Evolutionary conservation across 805 yeast species (phyloP).

Genomic region (Metschnikowia drakensbergensis): DNA sequence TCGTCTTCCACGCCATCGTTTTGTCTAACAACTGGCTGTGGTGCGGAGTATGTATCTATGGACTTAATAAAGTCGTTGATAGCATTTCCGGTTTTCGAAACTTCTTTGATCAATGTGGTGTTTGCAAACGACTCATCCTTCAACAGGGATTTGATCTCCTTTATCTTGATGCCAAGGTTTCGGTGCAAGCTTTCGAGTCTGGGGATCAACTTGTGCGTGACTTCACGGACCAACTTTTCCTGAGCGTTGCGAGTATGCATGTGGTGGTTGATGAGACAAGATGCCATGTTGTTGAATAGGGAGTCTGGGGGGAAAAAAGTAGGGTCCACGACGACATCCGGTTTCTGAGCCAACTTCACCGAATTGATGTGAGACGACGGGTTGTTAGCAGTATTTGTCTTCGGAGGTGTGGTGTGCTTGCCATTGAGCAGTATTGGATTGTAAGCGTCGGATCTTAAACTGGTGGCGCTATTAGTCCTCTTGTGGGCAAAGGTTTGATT

Average conservation of each 20-base stretch:
- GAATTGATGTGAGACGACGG: constrained; percentile 9
- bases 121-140: constrained; percentile 42
- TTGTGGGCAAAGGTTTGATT: constrained; percentile 20
- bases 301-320: constrained; percentile 25
- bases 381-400: not conserved
- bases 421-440: not conserved
- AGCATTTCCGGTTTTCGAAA: constrained; percentile 58
- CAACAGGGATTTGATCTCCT: constrained; percentile 38
- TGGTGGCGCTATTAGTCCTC: constrained; percentile 14
- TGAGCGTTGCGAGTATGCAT: constrained; percentile 24
- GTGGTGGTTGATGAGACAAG: constrained; percentile 35
- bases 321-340: constrained; percentile 22
- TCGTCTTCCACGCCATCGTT: constrained; percentile 21
- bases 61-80: constrained; percentile 34
- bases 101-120: constrained; percentile 33
- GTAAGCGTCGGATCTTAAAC: constrained; percentile 9
- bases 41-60: constrained; percentile 30
- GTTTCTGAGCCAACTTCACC: constrained; percentile 17
- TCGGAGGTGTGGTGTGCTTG: constrained; percentile 5
- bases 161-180: constrained; percentile 36
- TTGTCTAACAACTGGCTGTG: constrained; percentile 31
- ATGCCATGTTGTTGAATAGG: constrained; percentile 27
- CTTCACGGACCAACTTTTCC: constrained; percentile 29
- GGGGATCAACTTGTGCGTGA: constrained; percentile 32
- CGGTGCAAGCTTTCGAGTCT: constrained; percentile 33